A percentile compares a stretch with the other conserved stretches of the same genome.
Conservation (phyloP, 2,329 filamentous ascomycete species). For the Colletotrichum falcatum region DNA sequence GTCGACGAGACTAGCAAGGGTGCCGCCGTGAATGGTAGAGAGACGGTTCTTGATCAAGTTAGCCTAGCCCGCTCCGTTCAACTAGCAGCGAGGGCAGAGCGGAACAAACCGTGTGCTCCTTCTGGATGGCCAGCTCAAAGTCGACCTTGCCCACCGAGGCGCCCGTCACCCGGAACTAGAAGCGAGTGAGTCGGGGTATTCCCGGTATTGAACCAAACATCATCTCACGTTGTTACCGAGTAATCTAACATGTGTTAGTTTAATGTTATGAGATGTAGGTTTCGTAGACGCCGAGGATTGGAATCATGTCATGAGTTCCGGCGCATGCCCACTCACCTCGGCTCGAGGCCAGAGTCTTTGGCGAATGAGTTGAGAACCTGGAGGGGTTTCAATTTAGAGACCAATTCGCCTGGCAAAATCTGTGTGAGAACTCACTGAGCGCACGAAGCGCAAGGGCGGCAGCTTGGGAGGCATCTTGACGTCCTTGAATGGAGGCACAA, state of each 20-base stretch:
- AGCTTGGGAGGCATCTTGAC: constrained; percentile 37
- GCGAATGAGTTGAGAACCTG: constrained; percentile 90
- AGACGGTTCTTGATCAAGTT: constrained; percentile 72
- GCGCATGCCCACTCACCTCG: constrained; percentile 70
- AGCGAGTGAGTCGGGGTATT: constrained; percentile 2
- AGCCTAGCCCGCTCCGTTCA: background rate
- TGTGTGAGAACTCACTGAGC: constrained; percentile 63
- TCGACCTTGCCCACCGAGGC: constrained; percentile 76
- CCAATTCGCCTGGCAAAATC: background rate
- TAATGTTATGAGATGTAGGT: background rate
- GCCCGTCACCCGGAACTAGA: constrained; percentile 74
- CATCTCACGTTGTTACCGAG: constrained; percentile 56
- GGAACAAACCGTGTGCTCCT: constrained; percentile 76
- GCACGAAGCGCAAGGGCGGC: constrained; percentile 52
- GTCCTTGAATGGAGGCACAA: background rate
- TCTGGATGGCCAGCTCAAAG: constrained; percentile 80
- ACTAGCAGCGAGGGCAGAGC: background rate
- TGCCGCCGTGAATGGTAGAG: constrained; percentile 81
- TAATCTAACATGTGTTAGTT: constrained; percentile 47
- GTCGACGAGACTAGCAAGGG: constrained; percentile 81
- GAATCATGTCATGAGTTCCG: background rate
- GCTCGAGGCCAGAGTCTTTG: constrained; percentile 87
- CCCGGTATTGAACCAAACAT: too few relatives aligned
- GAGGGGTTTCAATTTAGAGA: constrained; percentile 14
- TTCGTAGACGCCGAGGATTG: background rate